Conservation (phyloP, 129 eudicot species). For the Glebionis coronaria region DNA sequence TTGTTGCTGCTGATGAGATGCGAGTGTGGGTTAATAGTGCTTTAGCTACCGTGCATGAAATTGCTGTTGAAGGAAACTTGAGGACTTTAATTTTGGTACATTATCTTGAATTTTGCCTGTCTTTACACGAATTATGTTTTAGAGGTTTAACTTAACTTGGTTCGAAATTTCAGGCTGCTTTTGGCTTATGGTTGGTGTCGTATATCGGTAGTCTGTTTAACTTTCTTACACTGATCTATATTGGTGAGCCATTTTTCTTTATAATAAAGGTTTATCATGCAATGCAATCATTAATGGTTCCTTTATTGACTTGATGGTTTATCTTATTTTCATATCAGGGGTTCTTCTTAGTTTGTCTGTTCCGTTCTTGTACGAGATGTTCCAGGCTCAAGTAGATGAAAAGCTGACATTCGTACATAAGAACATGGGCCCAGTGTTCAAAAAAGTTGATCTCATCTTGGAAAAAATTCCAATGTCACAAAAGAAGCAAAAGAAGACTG, state of each 20-base stretch:
- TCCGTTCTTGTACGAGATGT: slow-evolving; percentile 72
- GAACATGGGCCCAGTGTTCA: slow-evolving; percentile 42
- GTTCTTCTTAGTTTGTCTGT: slow-evolving; percentile 72
- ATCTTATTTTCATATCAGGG: slow-evolving; percentile 40
- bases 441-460: slow-evolving; percentile 45
- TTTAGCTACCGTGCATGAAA: slow-evolving; percentile 54
- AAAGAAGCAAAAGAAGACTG: slow-evolving; percentile 65
- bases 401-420: slow-evolving; percentile 43
- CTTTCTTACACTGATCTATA: slow-evolving; percentile 78
- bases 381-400: slow-evolving; percentile 69
- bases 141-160: background rate
- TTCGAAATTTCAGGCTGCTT: slow-evolving; percentile 48
- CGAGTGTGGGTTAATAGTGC: slow-evolving; percentile 53
- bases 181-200: slow-evolving; percentile 61
- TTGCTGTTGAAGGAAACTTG: slow-evolving; percentile 71
- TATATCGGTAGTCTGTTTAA: slow-evolving; percentile 63
- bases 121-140: slow-evolving; percentile 2
- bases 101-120: slow-evolving; percentile 2
- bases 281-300: background rate
- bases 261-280: background rate
- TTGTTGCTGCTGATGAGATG: slow-evolving; percentile 54
- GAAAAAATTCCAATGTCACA: slow-evolving; percentile 47
- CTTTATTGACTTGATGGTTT: background rate
- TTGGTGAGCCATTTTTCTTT: slow-evolving; percentile 49
- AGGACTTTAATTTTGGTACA: slow-evolving; percentile 57